These are phyloP conservation scores for Hydnum rufescens DNA, from an alignment of 768 basidiomycete genomes.

Conservation along the genomic window DNA sequence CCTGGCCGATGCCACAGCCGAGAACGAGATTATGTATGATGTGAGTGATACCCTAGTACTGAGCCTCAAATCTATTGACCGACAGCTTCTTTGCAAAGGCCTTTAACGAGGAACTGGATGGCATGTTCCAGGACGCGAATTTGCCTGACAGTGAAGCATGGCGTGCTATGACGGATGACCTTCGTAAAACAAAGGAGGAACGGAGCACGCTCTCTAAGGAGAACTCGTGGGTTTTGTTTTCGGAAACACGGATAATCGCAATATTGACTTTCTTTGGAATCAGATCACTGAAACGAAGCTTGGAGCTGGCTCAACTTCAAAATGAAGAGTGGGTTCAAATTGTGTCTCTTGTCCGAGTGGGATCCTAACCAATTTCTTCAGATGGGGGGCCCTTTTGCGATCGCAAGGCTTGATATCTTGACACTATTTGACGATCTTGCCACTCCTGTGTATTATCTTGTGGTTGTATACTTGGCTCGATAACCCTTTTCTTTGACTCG, in stretches of 20 bases:
- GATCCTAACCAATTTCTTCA: constrained; percentile 17
- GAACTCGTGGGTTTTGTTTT: constrained; percentile 43
- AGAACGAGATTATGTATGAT: constrained; percentile 89
- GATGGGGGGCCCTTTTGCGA: constrained; percentile 47
- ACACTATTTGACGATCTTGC: constrained; percentile 5
- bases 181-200: constrained; percentile 52
- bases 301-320: constrained; percentile 54
- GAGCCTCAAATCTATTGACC: background rate
- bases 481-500: no score
- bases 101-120: constrained; percentile 85
- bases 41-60: constrained; percentile 23
- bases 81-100: constrained; percentile 28
- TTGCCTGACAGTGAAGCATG: constrained; percentile 73
- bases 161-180: constrained; percentile 51
- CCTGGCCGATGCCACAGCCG: constrained; percentile 53
- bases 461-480: no score
- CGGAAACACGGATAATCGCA: constrained; percentile 1
- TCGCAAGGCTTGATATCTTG: constrained; percentile 27
- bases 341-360: constrained; percentile 1
- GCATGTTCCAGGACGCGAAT: constrained; percentile 70
- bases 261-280: background rate
- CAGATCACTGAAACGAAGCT: constrained; percentile 33
- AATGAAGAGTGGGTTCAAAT: constrained; percentile 51
- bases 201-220: constrained; percentile 57
- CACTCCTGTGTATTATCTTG: no score